Conservation (phyloP, 2,329 filamentous ascomycete species). For the Talaromyces sp. region DNA sequence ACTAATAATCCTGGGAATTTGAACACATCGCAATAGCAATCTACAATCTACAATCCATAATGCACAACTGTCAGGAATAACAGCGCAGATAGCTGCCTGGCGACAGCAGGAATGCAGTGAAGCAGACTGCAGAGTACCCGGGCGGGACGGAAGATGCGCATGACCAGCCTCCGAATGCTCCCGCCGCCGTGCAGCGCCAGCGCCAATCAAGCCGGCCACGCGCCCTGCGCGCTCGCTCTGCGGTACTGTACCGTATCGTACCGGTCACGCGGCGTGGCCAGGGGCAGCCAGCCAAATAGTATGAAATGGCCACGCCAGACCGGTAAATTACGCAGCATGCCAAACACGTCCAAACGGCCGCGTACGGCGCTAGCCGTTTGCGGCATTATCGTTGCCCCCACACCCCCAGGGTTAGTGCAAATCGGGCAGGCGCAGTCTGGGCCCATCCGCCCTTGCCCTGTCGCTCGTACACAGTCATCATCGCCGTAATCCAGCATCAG, state of each 20-base stretch:
- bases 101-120: not conserved
- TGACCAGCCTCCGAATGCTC: conserved; percentile 7
- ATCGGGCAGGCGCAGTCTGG: not conserved
- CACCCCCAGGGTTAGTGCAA: not conserved
- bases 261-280: not conserved
- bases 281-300: not conserved
- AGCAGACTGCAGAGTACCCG: not conserved
- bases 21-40: no score
- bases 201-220: conserved; percentile 11
- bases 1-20: no score
- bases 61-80: not conserved
- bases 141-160: not conserved
- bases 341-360: not conserved
- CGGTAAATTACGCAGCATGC: not conserved
- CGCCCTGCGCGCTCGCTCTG: not conserved
- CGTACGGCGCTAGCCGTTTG: not conserved
- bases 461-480: not conserved
- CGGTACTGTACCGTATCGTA: not conserved
- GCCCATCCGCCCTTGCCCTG: not conserved
- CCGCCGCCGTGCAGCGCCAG: conserved; percentile 3
- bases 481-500: not conserved
- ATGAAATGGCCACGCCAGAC: not conserved
- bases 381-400: not conserved
- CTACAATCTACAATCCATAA: no score
- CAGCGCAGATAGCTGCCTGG: not conserved